phyloP scores from a whole-genome alignment of 257 asterid genomes.

The Solanum rostratum region DNA sequence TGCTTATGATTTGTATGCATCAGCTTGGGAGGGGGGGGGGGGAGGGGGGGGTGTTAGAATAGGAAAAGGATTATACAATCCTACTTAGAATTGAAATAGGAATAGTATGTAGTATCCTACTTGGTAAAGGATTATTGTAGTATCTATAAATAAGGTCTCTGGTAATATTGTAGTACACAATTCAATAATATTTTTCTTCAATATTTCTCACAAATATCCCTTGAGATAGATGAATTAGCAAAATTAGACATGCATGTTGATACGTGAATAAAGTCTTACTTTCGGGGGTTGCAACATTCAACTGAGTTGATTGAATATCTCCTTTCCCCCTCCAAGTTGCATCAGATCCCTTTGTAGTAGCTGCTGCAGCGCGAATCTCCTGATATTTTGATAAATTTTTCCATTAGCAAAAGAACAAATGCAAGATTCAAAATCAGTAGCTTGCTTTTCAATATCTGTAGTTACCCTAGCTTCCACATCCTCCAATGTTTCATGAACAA shows the following conservation, averaged over 20 bases:
- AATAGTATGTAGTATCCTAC: too few species aligned
- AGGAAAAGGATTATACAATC: too few species aligned
- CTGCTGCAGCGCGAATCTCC: constrained; percentile 30
- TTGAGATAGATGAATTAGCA: constrained; percentile 3
- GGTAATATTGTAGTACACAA: too few species aligned
- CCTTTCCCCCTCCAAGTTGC: constrained; percentile 36
- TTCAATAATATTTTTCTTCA: too few species aligned
- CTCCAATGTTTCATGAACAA: constrained; percentile 48
- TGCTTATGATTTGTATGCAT: too few species aligned
- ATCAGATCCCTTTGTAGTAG: constrained; percentile 39
- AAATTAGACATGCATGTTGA: not conserved
- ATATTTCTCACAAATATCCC: not conserved
- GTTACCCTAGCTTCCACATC: constrained; percentile 38
- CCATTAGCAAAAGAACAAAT: not conserved
- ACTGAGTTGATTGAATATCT: constrained; percentile 34
- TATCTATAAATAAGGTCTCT: too few species aligned
- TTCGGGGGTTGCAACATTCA: constrained; percentile 43
- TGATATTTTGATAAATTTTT: constrained; percentile 10
- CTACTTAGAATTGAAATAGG: too few species aligned
- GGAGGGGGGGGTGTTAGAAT: too few species aligned
- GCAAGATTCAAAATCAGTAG: not conserved
- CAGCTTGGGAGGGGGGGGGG: too few species aligned
- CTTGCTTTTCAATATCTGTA: not conserved
- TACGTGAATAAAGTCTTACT: constrained; percentile 28
- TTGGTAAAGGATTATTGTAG: too few species aligned